These are phyloP conservation scores for Eucalyptus cloeziana DNA, from an alignment of 345 rosid genomes.

Conservation along the genomic window DNA sequence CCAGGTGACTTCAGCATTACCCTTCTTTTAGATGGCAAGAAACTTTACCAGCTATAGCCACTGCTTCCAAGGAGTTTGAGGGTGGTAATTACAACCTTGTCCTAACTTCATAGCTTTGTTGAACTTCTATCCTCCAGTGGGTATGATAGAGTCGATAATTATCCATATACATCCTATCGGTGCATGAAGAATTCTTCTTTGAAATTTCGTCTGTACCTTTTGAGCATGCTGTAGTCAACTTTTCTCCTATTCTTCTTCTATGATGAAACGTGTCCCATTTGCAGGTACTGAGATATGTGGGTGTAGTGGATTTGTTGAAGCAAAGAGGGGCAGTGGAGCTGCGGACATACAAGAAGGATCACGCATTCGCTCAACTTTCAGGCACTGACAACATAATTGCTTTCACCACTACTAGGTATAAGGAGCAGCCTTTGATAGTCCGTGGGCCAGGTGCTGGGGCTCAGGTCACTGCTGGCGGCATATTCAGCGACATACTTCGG, in stretches of 20 bases:
- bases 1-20: neutral
- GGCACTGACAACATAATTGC: slow-evolving; percentile 96
- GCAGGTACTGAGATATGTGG: slow-evolving; percentile 90
- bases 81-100: neutral
- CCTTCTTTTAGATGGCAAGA: neutral
- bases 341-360: slow-evolving; percentile 67
- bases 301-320: slow-evolving; percentile 66
- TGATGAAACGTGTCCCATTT: neutral
- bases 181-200: neutral
- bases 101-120: neutral
- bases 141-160: neutral
- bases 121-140: neutral
- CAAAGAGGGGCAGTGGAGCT: slow-evolving; percentile 63
- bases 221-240: neutral
- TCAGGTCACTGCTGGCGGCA: slow-evolving; percentile 95
- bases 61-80: neutral
- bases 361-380: slow-evolving; percentile 83
- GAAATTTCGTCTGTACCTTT: neutral
- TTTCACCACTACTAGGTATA: slow-evolving; percentile 85
- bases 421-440: slow-evolving; percentile 82
- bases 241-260: neutral
- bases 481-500: slow-evolving; percentile 80
- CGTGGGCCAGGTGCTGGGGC: slow-evolving; percentile 99
- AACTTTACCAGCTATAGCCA: neutral
- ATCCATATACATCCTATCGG: neutral